Evolutionary conservation across 805 yeast genomes (phyloP).

Genomic region (Wickerhamiella parazyma): DNA sequence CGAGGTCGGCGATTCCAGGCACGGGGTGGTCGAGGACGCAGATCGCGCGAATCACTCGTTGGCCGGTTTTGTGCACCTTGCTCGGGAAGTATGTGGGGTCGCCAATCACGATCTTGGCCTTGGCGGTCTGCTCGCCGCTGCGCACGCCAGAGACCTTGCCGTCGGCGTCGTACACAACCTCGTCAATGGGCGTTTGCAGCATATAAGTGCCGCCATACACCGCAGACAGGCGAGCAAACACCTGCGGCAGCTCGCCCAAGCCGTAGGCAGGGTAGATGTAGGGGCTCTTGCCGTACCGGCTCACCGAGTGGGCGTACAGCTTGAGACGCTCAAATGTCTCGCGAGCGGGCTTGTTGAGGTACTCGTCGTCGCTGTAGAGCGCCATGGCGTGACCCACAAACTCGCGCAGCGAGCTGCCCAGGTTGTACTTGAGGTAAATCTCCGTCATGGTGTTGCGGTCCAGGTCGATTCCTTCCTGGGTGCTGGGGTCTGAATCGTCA

Average conservation of each 20-base stretch:
- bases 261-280: conserved; percentile 94
- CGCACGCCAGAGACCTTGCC: conserved; percentile 74
- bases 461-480: conserved; percentile 73
- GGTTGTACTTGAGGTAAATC: conserved; percentile 74
- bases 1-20: conserved; percentile 66
- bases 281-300: conserved; percentile 92
- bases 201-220: conserved; percentile 97
- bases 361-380: conserved; percentile 83
- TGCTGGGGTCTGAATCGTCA: conserved; percentile 59
- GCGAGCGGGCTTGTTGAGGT: conserved; percentile 76
- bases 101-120: conserved; percentile 86
- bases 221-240: conserved; percentile 91
- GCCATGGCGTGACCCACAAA: conserved; percentile 99
- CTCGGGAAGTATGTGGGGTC: conserved; percentile 97
- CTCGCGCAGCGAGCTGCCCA: conserved; percentile 86
- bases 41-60: conserved; percentile 67
- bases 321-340: conserved; percentile 79
- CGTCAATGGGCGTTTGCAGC: conserved; percentile 93
- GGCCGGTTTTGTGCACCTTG: conserved; percentile 57
- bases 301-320: conserved; percentile 78
- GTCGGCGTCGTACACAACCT: conserved; percentile 57
- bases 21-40: conserved; percentile 85
- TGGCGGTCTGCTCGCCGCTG: conserved; percentile 82
- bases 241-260: conserved; percentile 96
- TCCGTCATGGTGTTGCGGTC: conserved; percentile 87